Conservation (phyloP, 768 basidiomycete genomes). For the Boletus pseudopeckii region DNA sequence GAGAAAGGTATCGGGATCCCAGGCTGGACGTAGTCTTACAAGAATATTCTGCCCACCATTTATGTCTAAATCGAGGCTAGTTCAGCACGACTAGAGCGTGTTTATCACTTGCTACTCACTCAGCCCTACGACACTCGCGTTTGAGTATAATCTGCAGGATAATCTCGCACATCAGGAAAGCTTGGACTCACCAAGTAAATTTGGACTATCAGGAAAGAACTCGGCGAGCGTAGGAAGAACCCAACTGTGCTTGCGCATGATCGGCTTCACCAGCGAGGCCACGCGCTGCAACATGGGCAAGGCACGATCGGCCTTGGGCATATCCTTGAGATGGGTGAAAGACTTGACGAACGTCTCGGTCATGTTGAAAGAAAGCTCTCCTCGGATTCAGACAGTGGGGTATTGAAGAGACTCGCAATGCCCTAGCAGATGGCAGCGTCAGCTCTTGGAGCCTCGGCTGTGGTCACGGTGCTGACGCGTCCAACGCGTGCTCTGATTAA, state of each 20-base stretch:
- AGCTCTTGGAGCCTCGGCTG: not conserved
- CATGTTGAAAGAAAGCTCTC: slow-evolving; percentile 34
- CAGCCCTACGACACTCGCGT: slow-evolving; percentile 26
- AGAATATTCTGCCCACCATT: slow-evolving; percentile 82
- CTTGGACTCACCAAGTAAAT: slow-evolving; percentile 61
- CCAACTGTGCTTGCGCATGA: slow-evolving; percentile 88
- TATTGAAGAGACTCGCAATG: not conserved
- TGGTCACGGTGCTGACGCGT: slow-evolving; percentile 9
- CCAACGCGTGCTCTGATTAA: slow-evolving; percentile 3
- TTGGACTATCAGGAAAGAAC: slow-evolving; percentile 76
- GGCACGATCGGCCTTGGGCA: slow-evolving; percentile 65
- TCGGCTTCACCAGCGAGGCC: slow-evolving; percentile 84
- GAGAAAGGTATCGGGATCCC: slow-evolving; percentile 64
- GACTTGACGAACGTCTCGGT: slow-evolving; percentile 58
- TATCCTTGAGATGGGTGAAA: slow-evolving; percentile 67
- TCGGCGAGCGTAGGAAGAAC: slow-evolving; percentile 75
- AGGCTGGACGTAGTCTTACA: slow-evolving; percentile 72
- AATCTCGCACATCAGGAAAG: not conserved
- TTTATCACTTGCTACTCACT: slow-evolving; percentile 29
- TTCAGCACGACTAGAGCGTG: not conserved
- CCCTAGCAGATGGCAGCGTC: not conserved
- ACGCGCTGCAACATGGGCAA: slow-evolving; percentile 64
- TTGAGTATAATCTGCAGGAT: slow-evolving; percentile 6
- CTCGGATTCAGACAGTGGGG: not conserved
- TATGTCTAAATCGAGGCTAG: slow-evolving; percentile 46